Percentiles rank a stretch among this genome's conserved stretches.
These are phyloP conservation scores for Luffa aegyptiaca DNA, from an alignment of 306 rosid species.

Conservation along the genomic window DNA sequence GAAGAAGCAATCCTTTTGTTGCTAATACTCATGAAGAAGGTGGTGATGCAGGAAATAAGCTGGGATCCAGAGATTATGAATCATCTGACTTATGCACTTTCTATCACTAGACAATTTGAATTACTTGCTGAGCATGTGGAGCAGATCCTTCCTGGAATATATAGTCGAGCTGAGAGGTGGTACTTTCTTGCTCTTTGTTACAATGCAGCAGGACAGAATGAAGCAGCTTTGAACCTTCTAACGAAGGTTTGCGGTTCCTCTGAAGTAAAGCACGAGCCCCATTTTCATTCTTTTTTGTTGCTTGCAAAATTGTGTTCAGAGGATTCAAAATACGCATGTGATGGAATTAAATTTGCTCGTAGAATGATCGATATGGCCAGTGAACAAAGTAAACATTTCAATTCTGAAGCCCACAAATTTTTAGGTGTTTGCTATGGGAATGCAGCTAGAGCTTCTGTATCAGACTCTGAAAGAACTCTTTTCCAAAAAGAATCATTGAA, in stretches of 20 bases:
- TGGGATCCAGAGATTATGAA: conserved; percentile 75
- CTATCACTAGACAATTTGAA: conserved; percentile 55
- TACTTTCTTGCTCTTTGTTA: conserved; percentile 88
- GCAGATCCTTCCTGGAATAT: conserved; percentile 69
- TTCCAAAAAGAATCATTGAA: conserved; percentile 62
- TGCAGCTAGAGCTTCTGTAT: conserved; percentile 61
- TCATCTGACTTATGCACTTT: conserved; percentile 78
- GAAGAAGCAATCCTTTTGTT: conserved; percentile 82
- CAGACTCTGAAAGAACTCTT: conserved; percentile 59
- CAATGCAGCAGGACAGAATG: conserved; percentile 59
- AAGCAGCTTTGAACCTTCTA: conserved; percentile 64
- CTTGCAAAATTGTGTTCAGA: conserved; percentile 67
- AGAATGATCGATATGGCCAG: conserved; percentile 36
- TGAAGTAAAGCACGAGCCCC: conserved; percentile 45
- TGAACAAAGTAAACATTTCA: conserved; percentile 45
- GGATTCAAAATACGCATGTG: conserved; percentile 36
- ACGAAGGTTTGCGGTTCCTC: conserved; percentile 65
- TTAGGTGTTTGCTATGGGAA: conserved; percentile 70
- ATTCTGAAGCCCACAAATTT: conserved; percentile 40
- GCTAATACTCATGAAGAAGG: conserved; percentile 49
- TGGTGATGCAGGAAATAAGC: conserved; percentile 40
- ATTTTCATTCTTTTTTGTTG: conserved; percentile 54
- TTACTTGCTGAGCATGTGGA: conserved; percentile 59
- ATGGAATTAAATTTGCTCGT: conserved; percentile 45
- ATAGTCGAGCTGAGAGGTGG: conserved; percentile 65